phyloP scores from a whole-genome alignment of 768 basidiomycete genomes.

The Clitopilus hobsonii region DNA sequence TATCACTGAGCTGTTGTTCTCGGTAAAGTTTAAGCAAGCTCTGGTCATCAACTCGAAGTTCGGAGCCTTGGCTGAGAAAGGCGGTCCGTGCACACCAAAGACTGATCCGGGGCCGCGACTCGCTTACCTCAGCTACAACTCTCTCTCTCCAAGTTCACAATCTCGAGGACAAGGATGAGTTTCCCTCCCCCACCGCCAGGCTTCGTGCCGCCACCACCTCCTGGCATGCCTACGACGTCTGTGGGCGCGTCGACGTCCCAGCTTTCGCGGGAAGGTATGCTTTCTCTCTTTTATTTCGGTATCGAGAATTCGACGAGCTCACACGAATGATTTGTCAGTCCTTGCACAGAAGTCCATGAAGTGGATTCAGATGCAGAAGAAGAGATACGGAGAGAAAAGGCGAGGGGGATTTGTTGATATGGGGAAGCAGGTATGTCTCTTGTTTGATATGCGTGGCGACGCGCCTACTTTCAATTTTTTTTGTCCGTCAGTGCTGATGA shows the following conservation, averaged over 20 bases:
- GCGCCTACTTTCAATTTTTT: conserved; percentile 4
- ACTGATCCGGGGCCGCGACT: conserved; percentile 9
- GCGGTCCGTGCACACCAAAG: conserved; percentile 41
- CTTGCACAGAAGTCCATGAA: conserved; percentile 92
- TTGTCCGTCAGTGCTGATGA: conserved; percentile 15
- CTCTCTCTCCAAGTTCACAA: conserved; percentile 34
- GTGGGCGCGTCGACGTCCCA: conserved; percentile 36
- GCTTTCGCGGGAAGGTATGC: conserved; percentile 43
- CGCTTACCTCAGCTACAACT: conserved; percentile 40
- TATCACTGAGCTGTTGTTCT: neutral
- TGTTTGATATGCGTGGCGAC: conserved; percentile 4
- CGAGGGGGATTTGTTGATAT: conserved; percentile 88
- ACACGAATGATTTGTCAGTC: conserved; percentile 25
- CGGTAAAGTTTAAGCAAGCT: too few species aligned
- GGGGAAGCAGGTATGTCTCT: conserved; percentile 73
- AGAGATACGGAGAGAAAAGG: conserved; percentile 87
- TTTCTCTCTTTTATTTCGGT: conserved; percentile 5
- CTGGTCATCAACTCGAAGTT: too few species aligned
- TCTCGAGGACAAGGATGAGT: conserved; percentile 36
- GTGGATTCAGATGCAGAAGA: conserved; percentile 92
- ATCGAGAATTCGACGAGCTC: neutral
- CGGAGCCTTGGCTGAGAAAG: neutral
- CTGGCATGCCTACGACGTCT: conserved; percentile 43
- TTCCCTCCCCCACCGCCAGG: conserved; percentile 55
- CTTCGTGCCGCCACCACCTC: conserved; percentile 44